A percentile compares a stretch with the other conserved stretches of the same genome.
Conservation (phyloP, 352 stramenopile genomes). For the Phytophthora pseudosyringae region DNA sequence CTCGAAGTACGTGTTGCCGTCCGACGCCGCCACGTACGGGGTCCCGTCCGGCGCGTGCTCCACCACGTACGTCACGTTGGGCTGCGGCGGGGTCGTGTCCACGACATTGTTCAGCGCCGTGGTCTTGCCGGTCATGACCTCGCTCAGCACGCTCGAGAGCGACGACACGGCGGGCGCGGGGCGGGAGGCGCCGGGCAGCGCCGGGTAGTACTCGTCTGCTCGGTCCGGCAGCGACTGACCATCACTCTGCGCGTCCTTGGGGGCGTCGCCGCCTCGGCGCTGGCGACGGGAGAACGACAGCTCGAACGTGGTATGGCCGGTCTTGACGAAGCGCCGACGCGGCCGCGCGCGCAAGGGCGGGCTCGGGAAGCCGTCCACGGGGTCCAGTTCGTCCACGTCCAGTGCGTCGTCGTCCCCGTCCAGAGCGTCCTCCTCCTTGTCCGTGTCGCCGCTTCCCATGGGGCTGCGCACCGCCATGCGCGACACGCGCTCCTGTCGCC, state of each 20-base stretch:
- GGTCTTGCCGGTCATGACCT: conserved; percentile 54
- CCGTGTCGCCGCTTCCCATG: conserved; percentile 7
- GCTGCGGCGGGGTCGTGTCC: conserved; percentile 45
- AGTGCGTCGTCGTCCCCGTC: neutral
- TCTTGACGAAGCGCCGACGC: conserved; percentile 59
- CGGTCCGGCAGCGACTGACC: neutral
- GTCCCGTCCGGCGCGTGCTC: conserved; percentile 44
- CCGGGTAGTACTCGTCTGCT: conserved; percentile 13
- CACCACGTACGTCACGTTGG: conserved; percentile 47
- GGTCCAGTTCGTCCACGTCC: conserved; percentile 31
- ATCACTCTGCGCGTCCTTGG: conserved; percentile 3
- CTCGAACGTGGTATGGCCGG: conserved; percentile 53
- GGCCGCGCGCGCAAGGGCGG: conserved; percentile 27
- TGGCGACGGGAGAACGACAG: conserved; percentile 48
- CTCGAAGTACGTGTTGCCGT: conserved; percentile 46
- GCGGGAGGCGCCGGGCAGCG: conserved; percentile 3
- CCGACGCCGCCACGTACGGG: conserved; percentile 49
- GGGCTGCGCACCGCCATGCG: conserved; percentile 5
- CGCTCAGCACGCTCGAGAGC: conserved; percentile 53
- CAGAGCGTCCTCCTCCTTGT: conserved; percentile 19
- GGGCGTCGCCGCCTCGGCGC: neutral
- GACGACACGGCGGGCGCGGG: conserved; percentile 44
- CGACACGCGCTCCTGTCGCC: conserved; percentile 8
- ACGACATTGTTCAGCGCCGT: conserved; percentile 48
- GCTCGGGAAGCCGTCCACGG: conserved; percentile 31